Evolutionary conservation across 2,329 filamentous ascomycete genomes (phyloP), one percentile per base, ranked within the genome.

Genomic region (Sporothrix euskadiensis): DNA sequence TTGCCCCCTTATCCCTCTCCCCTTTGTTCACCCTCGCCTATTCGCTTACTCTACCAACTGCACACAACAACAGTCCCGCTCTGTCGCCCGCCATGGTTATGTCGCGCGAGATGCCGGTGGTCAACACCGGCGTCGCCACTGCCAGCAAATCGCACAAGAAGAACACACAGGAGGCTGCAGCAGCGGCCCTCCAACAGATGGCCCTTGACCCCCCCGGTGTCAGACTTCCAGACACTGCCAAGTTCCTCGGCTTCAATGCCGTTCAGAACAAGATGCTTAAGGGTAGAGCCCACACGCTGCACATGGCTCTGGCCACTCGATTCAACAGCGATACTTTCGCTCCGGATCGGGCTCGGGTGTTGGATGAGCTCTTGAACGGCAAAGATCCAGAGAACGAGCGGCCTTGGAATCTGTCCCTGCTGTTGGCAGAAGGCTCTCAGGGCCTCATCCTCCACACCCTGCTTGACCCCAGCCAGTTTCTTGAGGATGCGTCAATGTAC

Each of bases 361-460:
- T 69, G 26, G 19, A 69, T 3, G 66, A 69, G 47, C 66, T 69
- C 30, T 49, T 69, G 44, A 4, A 54, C 3, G 66, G 66, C 26
- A 54, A 4, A 7, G 66, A 69, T 22, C 26, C 66, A 19, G 66
- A 69, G 12, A 52, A 39, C 8, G 66, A 22, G 7, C 66, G 66
- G 44, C 66, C 30, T 22, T 69, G 66, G 66, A 69, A 69, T 19
- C 30, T 54, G 19, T 54, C 66, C 35, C 22, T 69, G 44, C 66
- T 69, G 26, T 39, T 69, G 30, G 66, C 66, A 9, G 66, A 69
- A 49, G 66, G 66, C 30, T 69, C 66, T 3, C 66, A 69, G 19
- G 66, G 66, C 30, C 44, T 69, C 47, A 39, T 69, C 47, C 30
- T 69, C 41, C 66, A 69, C 47, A 54, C 47, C 30, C 30, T 69